Evolutionary conservation across 2,329 filamentous ascomycete genomes (phyloP).

Genomic region (Aspergillus spinulosporus): DNA sequence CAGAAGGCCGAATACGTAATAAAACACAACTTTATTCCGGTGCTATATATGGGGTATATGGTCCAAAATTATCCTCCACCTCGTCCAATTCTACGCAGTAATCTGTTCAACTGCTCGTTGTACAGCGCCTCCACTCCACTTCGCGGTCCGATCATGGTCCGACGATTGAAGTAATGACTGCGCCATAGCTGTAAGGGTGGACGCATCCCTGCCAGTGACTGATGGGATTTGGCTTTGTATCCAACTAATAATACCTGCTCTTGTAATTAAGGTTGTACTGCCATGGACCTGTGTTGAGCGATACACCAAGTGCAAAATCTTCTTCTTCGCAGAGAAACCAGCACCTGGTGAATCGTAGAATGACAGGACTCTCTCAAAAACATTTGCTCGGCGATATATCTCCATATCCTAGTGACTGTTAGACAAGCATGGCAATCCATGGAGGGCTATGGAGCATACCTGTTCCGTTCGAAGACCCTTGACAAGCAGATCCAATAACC

Average conservation of each 20-base stretch:
- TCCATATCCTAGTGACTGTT: slow-evolving; percentile 44
- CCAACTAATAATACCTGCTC: slow-evolving; percentile 75
- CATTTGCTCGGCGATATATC: slow-evolving; percentile 55
- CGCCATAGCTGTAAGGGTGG: slow-evolving; percentile 57
- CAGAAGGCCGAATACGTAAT: background rate
- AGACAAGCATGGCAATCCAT: slow-evolving; percentile 14
- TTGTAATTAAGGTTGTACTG: slow-evolving; percentile 76
- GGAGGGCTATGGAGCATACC: slow-evolving; percentile 40
- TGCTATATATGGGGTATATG: slow-evolving; percentile 4
- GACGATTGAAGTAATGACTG: slow-evolving; percentile 63
- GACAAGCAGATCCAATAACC: slow-evolving; percentile 71
- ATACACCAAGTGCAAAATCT: slow-evolving; percentile 63
- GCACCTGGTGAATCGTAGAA: slow-evolving; percentile 68
- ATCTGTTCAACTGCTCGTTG: slow-evolving; percentile 31
- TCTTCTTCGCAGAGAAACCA: slow-evolving; percentile 59
- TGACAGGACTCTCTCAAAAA: slow-evolving; percentile 74
- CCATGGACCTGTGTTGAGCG: slow-evolving; percentile 68
- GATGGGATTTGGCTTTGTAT: slow-evolving; percentile 61
- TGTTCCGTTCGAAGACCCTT: slow-evolving; percentile 61
- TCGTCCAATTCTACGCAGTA: slow-evolving; percentile 6
- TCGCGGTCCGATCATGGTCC: slow-evolving; percentile 63
- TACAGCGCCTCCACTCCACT: slow-evolving; percentile 63
- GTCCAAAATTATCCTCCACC: slow-evolving; percentile 1
- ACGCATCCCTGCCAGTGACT: slow-evolving; percentile 46
- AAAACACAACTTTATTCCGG: slow-evolving; percentile 1